Base-by-base conservation (phyloP, 345 rosid species). In the Citrus trifoliata region DNA sequence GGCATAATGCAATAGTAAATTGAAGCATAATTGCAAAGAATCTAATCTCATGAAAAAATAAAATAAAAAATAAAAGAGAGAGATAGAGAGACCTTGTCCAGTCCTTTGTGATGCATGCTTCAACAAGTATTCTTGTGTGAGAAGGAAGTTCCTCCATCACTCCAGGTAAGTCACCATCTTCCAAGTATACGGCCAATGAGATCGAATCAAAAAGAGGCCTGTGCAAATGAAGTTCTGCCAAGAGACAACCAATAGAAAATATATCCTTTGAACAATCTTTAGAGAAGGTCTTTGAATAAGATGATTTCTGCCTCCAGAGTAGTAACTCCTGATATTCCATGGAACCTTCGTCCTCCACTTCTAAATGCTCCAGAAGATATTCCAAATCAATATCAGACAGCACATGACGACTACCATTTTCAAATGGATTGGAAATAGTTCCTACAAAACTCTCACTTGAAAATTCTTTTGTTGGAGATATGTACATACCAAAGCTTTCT, bases 221-320 rank as follows among this genome's bases (percentile, higher is more conserved):
- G 83, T 70, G 82, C 79, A 93, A 85, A 88, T 86, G 87, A 70
- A 93, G 94, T 83, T 95, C 98, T 67, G 97, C 97, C 72, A 95
- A 73, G 82, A 95, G 80, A 85, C 97, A 92, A 78, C 97, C 98
- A 61, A 93, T 40, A 73, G 97, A 89, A 86, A 95, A 95, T 79
- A 95, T 87, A 81, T 95, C 98, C 79, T 81, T 82, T 25, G 91
- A 90, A 83, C 80, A 73, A 75, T 80, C 88, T 80, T 84, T 78
- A 27, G 88, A 86, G 56, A 55, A 77, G 68, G 55, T 74, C 82
- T 80, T 83, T 55, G 77, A 80, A 71, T 37, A 74, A 76, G 80
- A 81, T 77, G 83, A 71, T 67, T 92, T 88, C 80, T 90, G 85
- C 88, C 84, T 87, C 98, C 98, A 92, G 38, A 86, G 89, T 75